Base-by-base conservation (phyloP, 2,329 filamentous ascomycete genomes). In the Penicillium sclerotiorum region DNA sequence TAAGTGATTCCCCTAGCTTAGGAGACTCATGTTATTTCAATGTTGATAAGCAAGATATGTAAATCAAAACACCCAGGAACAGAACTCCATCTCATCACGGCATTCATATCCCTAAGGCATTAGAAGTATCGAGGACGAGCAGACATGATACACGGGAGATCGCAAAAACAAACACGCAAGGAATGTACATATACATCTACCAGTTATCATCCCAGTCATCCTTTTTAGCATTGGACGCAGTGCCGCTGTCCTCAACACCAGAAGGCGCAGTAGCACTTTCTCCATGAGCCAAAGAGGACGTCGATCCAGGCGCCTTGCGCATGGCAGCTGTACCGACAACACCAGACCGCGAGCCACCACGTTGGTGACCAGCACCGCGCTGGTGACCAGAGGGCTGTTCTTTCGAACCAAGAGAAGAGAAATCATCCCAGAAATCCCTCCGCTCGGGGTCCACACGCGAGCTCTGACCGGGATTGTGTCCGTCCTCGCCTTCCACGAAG, bases 351-450 rank as follows among this genome's bases (percentile, higher is more conserved):
- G 60, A 66, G 20, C 60, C 74, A 54, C 60, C 57, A 42, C 66
- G 53, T 27, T 61, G 49, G 52, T 65, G 56, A 15, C 45, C 57
- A 17, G 56, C 35, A 54, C 60, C 57, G 44, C 66, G 53, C 27
- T 61, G 49, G 52, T 65, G 56, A 15, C 45, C 57, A 17, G 56
- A 32, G 3, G 41, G 17, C 51, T 58, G 30, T 21, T 68, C 59
- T 47, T 69, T 52, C 17, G 52, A 53, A 0, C 84, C 87, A 21
- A 87, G 71, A 22, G 81, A 83, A 0, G 90, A 87, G 72, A 97
- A 96, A 60, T 88, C 87, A 68, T 96, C 92, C 92, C 92, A 96
- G 73, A 96, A 96, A 59, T 89, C 87, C 67, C 87, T 87, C 72
- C 86, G 88, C 52, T 85, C 83, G 7, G 81, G 81, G 70, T 87